A percentile compares a stretch with the other conserved stretches of the same genome.
phyloP scores from a whole-genome alignment of 2,329 filamentous ascomycete genomes.

The Fusarium sp. region DNA sequence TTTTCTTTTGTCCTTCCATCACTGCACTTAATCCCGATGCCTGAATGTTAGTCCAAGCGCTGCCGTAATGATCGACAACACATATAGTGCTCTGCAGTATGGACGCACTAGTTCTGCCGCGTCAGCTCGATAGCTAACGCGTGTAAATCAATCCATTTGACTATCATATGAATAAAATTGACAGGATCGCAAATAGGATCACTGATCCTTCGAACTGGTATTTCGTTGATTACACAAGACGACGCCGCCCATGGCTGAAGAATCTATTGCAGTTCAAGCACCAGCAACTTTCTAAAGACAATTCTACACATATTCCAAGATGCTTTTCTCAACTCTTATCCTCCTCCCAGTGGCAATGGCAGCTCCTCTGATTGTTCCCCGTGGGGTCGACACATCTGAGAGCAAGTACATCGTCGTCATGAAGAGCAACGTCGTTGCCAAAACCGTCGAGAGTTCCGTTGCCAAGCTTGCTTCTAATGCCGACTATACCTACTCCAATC shows the following conservation, averaged over 20 bases:
- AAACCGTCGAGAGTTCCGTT: rapidly evolving
- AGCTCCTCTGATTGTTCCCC: not conserved
- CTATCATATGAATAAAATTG: not conserved
- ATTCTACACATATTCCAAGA: not conserved
- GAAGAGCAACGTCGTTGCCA: not conserved
- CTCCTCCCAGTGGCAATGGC: rapidly evolving
- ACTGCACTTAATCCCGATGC: not conserved
- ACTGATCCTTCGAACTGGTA: rapidly evolving
- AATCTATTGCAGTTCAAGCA: not conserved
- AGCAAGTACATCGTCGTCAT: not conserved
- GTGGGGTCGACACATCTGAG: not conserved
- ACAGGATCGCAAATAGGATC: rapidly evolving
- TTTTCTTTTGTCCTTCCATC: no score
- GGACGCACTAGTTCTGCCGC: not conserved
- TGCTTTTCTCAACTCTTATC: not conserved
- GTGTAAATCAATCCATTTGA: no score
- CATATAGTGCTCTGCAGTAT: not conserved
- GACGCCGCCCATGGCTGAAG: rapidly evolving
- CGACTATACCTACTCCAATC: not conserved
- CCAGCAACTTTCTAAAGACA: not conserved
- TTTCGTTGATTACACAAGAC: not conserved
- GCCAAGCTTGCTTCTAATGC: rapidly evolving
- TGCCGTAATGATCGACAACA: not conserved
- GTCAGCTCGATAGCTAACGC: not conserved
- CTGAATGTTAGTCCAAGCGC: no score